A percentile compares a stretch with the other conserved stretches of the same genome.
These are phyloP conservation scores for Mycena vitilis DNA, from an alignment of 768 basidiomycete genomes.

Conservation along the genomic window DNA sequence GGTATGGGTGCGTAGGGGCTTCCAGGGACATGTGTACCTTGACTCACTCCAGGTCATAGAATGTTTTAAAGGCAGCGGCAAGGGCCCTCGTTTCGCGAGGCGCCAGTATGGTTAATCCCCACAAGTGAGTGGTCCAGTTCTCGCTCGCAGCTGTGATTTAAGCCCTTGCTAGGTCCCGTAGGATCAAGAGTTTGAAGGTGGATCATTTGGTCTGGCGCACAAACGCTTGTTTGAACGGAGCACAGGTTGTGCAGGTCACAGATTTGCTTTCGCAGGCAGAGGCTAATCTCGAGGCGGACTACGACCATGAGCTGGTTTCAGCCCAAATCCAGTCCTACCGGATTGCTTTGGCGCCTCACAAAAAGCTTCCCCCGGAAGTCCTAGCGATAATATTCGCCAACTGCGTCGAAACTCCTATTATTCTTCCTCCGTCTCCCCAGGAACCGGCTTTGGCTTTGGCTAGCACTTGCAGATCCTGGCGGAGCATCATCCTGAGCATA, in stretches of 20 bases:
- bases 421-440: conserved; percentile 29
- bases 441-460: conserved; percentile 32
- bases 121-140: conserved; percentile 14
- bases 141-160: neutral
- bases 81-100: conserved; percentile 10
- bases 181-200: conserved; percentile 13
- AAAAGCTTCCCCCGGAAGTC: conserved; percentile 29
- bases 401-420: conserved; percentile 31
- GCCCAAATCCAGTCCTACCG: conserved; percentile 28
- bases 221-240: conserved; percentile 24
- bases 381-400: conserved; percentile 29
- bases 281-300: conserved; percentile 14
- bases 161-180: conserved; percentile 11
- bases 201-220: conserved; percentile 27
- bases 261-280: conserved; percentile 19
- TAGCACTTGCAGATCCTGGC: conserved; percentile 32
- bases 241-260: conserved; percentile 19
- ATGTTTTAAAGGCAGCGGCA: conserved; percentile 17
- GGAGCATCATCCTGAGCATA: conserved; percentile 23
- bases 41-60: conserved; percentile 25
- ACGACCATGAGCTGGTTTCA: conserved; percentile 12
- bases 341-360: conserved; percentile 30
- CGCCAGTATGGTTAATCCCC: conserved; percentile 25
- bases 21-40: conserved; percentile 6
- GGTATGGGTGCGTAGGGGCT: conserved; percentile 24